Base-by-base conservation (phyloP, 129 eudicot genomes). In the Flaveria ramosissima region DNA sequence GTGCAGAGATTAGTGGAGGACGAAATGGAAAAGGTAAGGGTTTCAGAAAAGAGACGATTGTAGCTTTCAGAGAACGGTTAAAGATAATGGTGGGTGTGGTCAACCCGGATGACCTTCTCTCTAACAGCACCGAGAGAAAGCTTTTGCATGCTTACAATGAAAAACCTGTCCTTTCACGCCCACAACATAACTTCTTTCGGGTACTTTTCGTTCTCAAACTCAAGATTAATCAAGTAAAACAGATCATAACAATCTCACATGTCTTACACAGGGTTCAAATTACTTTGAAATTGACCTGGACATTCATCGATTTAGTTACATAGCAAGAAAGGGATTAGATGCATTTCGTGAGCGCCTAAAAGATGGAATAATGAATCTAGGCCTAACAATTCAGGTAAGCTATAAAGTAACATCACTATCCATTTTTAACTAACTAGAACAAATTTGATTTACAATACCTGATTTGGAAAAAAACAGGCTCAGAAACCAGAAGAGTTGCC, bases 91-190 rank as follows among this genome's bases (percentile, higher is more conserved):
- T 92, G 27, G 92, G 99, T 41, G 93, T 91, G 61, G 93, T 80
- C 66, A 91, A 95, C 86, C 96, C 97, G 0, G 97, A 95, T 43
- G 97, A 95, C 70, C 89, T 91, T 61, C 85, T 89, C 75, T 84
- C 97, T 42, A 85, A 81, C 55, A 82, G 90, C 60, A 87, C 96
- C 7, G 99, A 91, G 71, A 86, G 86, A 82, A 95, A 88, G 85
- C 97, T 95, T 53, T 43, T 95, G 45, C 79, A 89, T 36, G 96
- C 94, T 19, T 95, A 95, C 81, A 95, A 95, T 23, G 97, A 91
- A 70, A 91, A 95, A 67, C 99, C 99, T 7, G 99, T 95, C 36
- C 90, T 95, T 51, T 87, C 99, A 42, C 96, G 99, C 53, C 99
- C 99, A 70, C 99, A 95, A 78, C 99, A 95, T 78, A 84, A 77